Conservation (phyloP, 1,139 yeast species). For the Blastobotrys illinoisensis region DNA sequence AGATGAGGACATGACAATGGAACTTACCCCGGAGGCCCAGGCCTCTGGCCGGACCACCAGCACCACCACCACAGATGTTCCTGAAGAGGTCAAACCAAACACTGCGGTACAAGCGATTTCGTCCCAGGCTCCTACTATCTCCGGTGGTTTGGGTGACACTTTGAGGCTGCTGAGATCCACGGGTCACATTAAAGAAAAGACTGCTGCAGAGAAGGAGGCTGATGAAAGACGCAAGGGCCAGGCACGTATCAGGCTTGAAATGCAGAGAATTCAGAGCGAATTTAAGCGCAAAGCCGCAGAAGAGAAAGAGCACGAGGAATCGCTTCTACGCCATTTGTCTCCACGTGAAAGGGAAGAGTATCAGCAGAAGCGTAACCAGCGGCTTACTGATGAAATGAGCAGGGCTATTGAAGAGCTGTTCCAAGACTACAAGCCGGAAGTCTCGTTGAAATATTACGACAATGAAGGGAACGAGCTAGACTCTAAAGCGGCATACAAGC, state of each 20-base stretch:
- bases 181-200: conserved; percentile 34
- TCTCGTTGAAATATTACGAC: conserved; percentile 62
- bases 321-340: not conserved
- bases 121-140: conserved; percentile 21
- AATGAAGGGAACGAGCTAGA: conserved; percentile 60
- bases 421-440: conserved; percentile 55
- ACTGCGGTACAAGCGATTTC: not conserved
- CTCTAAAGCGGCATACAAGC: conserved; percentile 79
- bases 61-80: not conserved
- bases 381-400: conserved; percentile 23
- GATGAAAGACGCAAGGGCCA: not conserved
- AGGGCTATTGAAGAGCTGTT: conserved; percentile 32
- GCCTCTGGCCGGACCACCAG: not conserved
- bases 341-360: not conserved
- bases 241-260: not conserved
- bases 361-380: conserved; percentile 20
- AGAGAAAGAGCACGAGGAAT: not conserved
- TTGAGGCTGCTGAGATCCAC: conserved; percentile 48
- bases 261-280: not conserved
- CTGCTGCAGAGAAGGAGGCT: conserved; percentile 12
- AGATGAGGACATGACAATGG: conserved; percentile 1
- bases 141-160: conserved; percentile 54
- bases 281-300: not conserved
- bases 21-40: not conserved
- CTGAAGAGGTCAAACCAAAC: not conserved